phyloP scores from a whole-genome alignment of 768 basidiomycete species.

The Podaxis sp. region DNA sequence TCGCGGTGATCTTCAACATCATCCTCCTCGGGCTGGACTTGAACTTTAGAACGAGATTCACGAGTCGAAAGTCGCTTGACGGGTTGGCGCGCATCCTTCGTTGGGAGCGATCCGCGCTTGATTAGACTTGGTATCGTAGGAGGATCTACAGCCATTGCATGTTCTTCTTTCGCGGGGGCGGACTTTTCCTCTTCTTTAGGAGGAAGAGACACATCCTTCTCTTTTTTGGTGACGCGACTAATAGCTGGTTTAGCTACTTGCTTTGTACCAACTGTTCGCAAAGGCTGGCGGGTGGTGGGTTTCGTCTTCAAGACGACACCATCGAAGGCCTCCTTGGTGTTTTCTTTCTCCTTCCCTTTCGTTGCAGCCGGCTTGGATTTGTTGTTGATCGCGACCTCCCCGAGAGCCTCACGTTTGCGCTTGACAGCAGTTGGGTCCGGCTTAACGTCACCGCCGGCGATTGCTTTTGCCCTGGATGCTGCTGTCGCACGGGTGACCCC shows the following conservation, averaged over 20 bases:
- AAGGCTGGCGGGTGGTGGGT: conserved; percentile 46
- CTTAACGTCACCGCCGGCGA: conserved; percentile 26
- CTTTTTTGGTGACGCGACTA: conserved; percentile 20
- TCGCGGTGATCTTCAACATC: conserved; percentile 60
- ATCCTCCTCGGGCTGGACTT: conserved; percentile 29
- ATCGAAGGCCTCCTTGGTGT: conserved; percentile 55
- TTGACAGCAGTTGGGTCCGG: conserved; percentile 57
- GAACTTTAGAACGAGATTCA: not conserved
- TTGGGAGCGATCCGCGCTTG: conserved; percentile 37
- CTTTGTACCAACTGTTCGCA: conserved; percentile 54
- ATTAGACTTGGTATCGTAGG: conserved; percentile 41
- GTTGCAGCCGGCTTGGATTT: conserved; percentile 41
- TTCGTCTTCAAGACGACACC: conserved; percentile 63
- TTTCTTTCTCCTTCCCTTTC: conserved; percentile 63
- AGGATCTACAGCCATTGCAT: conserved; percentile 56
- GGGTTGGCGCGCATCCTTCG: conserved; percentile 24
- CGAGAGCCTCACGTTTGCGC: conserved; percentile 79
- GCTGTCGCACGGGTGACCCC: conserved; percentile 52
- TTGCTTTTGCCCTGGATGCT: conserved; percentile 16
- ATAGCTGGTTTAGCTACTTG: conserved; percentile 32
- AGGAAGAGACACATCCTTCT: conserved; percentile 20
- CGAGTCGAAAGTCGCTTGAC: not conserved
- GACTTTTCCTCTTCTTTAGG: conserved; percentile 29
- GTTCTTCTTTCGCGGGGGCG: conserved; percentile 37
- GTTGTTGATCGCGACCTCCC: conserved; percentile 64